A percentile compares a stretch with the other conserved stretches of the same genome.
Evolutionary conservation across 192 early-diverging fungal genomes (phyloP).

Genomic region (Podila clonocystis): DNA sequence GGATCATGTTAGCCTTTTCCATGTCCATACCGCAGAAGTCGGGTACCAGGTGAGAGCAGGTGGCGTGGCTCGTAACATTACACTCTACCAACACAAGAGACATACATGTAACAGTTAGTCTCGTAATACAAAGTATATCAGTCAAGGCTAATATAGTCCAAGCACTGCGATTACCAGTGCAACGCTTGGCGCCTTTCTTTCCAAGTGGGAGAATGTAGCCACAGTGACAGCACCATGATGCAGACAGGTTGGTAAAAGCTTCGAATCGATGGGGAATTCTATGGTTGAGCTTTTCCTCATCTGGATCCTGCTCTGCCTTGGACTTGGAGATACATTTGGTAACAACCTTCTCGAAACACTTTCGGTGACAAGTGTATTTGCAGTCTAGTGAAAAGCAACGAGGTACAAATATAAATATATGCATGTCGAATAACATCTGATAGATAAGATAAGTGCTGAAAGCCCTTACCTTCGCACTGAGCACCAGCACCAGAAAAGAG

Average conservation of each 20-base stretch:
- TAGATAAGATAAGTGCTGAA: too few relatives aligned
- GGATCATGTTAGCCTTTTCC: conserved; percentile 87
- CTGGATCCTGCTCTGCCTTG: conserved; percentile 70
- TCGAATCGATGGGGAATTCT: conserved; percentile 98
- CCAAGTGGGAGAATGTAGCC: conserved; percentile 95
- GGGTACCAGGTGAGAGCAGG: conserved; percentile 88
- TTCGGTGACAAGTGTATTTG: conserved; percentile 93
- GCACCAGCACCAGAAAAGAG: conserved; percentile 92
- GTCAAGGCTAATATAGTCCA: background rate
- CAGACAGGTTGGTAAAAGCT: conserved; percentile 79
- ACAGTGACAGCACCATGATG: conserved; percentile 98
- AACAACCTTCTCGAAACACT: conserved; percentile 86
- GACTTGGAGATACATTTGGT: conserved; percentile 88
- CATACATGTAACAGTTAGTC: background rate
- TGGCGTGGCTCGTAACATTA: conserved; percentile 79
- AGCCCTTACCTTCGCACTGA: conserved; percentile 86
- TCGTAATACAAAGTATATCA: background rate
- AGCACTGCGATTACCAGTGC: conserved; percentile 52
- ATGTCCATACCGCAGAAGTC: conserved; percentile 93
- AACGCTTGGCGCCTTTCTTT: conserved; percentile 65
- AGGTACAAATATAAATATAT: background rate
- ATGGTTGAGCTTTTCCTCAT: conserved; percentile 84
- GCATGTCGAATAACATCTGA: background rate
- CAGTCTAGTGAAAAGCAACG: conserved; percentile 68
- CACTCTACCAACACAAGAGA: conserved; percentile 77